Conservation (phyloP, 805 yeast species). For the Babjeviella inositovora region DNA sequence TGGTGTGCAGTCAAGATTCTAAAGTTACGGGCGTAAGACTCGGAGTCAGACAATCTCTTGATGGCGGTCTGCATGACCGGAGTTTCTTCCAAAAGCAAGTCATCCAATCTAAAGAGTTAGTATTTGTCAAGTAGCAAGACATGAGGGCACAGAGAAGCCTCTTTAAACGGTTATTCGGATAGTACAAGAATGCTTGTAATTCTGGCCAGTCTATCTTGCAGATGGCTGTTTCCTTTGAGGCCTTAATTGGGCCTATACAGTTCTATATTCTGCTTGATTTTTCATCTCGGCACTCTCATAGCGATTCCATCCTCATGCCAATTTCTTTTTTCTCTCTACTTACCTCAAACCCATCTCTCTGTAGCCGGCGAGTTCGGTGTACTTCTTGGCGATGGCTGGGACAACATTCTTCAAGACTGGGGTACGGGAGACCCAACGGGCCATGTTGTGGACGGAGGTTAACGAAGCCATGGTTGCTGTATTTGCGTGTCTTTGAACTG, state of each 20-base stretch:
- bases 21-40: conserved; percentile 79
- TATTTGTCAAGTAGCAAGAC: not conserved
- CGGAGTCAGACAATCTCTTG: conserved; percentile 71
- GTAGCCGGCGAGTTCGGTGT: conserved; percentile 72
- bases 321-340: conserved; percentile 6
- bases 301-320: too few species aligned
- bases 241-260: conserved; percentile 4
- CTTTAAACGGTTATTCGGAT: conserved; percentile 3
- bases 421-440: conserved; percentile 67
- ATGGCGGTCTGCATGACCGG: conserved; percentile 79
- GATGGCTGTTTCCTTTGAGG: not conserved
- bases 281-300: too few species aligned
- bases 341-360: conserved; percentile 79
- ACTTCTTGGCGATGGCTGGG: conserved; percentile 67
- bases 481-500: too few species aligned
- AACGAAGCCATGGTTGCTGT: conserved; percentile 38
- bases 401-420: conserved; percentile 65
- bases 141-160: not conserved
- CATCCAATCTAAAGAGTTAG: conserved; percentile 49
- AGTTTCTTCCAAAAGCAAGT: conserved; percentile 75
- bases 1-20: conserved; percentile 91
- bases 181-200: not conserved
- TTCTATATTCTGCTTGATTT: conserved; percentile 1
- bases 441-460: conserved; percentile 56
- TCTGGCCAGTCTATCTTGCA: not conserved